Conservation (phyloP, 2,329 filamentous ascomycete genomes). For the Corniculantispora saksenae region DNA sequence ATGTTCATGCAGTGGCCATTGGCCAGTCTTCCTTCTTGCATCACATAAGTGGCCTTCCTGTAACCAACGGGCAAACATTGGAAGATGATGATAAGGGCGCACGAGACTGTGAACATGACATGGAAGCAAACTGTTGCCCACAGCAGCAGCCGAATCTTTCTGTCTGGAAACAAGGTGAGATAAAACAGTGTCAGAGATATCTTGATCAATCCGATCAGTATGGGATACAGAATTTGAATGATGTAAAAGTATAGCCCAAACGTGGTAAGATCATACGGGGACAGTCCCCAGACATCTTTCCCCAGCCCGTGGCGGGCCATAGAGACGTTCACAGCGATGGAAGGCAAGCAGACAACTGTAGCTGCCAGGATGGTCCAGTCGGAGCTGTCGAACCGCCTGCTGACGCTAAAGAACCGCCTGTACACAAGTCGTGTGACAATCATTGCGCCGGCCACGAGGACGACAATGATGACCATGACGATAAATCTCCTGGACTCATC, state of each 20-base stretch:
- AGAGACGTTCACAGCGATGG: neutral
- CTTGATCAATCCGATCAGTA: slow-evolving; percentile 43
- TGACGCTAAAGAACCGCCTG: neutral
- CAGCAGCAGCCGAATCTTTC: slow-evolving; percentile 36
- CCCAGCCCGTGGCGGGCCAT: neutral
- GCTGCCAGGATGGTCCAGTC: neutral
- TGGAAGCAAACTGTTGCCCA: slow-evolving; percentile 38
- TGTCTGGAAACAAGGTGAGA: slow-evolving; percentile 47
- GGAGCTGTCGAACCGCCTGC: neutral
- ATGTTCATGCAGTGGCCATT: slow-evolving; percentile 47
- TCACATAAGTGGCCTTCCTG: slow-evolving; percentile 46
- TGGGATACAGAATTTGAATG: slow-evolving; percentile 42
- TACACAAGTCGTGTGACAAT: neutral
- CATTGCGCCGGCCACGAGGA: neutral
- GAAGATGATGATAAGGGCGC: slow-evolving; percentile 42
- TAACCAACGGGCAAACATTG: neutral
- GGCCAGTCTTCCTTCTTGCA: slow-evolving; percentile 28
- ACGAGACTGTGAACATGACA: slow-evolving; percentile 35
- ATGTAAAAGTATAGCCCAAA: slow-evolving; percentile 43
- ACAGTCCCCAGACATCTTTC: neutral
- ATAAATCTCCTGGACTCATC: neutral
- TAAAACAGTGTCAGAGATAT: slow-evolving; percentile 52
- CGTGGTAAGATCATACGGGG: slow-evolving; percentile 37
- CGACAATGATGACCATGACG: neutral
- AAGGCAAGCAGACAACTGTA: neutral